phyloP scores from a whole-genome alignment of 1,284 basidiomycete species.

The Porphyrellus sp. region DNA sequence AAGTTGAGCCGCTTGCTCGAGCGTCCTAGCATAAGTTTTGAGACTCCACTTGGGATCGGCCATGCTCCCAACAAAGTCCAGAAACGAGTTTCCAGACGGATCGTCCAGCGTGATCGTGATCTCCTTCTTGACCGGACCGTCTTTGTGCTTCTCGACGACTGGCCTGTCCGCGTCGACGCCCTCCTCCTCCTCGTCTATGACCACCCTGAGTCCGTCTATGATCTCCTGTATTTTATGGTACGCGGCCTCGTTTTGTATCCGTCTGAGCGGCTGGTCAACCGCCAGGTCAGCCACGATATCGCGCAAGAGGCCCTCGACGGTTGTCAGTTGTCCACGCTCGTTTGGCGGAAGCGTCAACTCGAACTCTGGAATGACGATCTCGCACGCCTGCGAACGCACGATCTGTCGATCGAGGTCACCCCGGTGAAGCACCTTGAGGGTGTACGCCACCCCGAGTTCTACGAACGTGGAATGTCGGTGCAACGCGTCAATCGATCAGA shows the following conservation, averaged over 20 bases:
- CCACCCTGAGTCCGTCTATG: conserved; percentile 63
- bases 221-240: conserved; percentile 80
- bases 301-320: conserved; percentile 88
- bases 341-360: conserved; percentile 86
- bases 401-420: conserved; percentile 91
- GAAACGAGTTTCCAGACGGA: conserved; percentile 92
- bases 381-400: conserved; percentile 85
- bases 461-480: not conserved
- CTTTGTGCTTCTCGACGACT: conserved; percentile 37
- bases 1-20: conserved; percentile 81
- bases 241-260: conserved; percentile 76
- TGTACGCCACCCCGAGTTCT: conserved; percentile 72
- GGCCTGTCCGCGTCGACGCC: conserved; percentile 34
- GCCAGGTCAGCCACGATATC: conserved; percentile 84
- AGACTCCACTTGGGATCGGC: conserved; percentile 93
- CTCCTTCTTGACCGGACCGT: conserved; percentile 50
- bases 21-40: conserved; percentile 79
- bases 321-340: conserved; percentile 89
- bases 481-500: not conserved
- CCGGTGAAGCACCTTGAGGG: conserved; percentile 73
- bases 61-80: conserved; percentile 80
- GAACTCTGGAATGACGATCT: conserved; percentile 83
- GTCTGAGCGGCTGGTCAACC: conserved; percentile 83
- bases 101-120: conserved; percentile 92
- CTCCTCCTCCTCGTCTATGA: conserved; percentile 59